Percentiles rank a stretch among this genome's conserved stretches.
These are phyloP conservation scores for Lactarius deliciosus DNA, from an alignment of 768 basidiomycete genomes.

Conservation along the genomic window DNA sequence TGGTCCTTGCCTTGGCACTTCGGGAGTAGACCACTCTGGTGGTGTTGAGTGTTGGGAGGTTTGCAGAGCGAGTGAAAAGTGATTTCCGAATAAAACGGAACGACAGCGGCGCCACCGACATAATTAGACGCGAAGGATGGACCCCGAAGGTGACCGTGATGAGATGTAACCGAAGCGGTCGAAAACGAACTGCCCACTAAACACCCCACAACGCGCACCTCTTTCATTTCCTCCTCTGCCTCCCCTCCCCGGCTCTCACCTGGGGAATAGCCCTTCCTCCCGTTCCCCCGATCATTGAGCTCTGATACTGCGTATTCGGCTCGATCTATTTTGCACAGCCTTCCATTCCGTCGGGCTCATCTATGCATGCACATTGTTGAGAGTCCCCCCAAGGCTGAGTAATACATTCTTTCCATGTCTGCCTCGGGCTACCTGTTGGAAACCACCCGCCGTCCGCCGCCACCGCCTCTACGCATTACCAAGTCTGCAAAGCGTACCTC, in stretches of 20 bases:
- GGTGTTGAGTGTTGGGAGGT: too few species aligned
- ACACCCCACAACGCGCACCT: constrained; percentile 17
- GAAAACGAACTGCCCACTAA: constrained; percentile 5
- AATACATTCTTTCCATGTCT: constrained; percentile 24
- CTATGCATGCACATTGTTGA: constrained; percentile 20
- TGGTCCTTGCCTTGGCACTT: background rate
- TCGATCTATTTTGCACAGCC: constrained; percentile 5
- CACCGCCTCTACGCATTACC: constrained; percentile 29
- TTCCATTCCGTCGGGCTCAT: constrained; percentile 4
- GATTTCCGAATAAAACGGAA: constrained; percentile 17
- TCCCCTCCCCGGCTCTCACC: constrained; percentile 1
- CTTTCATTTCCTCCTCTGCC: background rate
- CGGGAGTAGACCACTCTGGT: too few species aligned
- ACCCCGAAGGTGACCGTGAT: constrained; percentile 13
- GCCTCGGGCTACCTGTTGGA: constrained; percentile 26
- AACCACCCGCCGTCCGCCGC: constrained; percentile 29
- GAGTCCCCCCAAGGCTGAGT: constrained; percentile 1
- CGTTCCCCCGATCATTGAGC: background rate
- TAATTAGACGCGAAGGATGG: constrained; percentile 14
- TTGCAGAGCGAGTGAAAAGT: background rate
- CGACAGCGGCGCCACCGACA: constrained; percentile 16
- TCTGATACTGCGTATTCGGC: constrained; percentile 22
- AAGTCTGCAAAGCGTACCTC: constrained; percentile 23
- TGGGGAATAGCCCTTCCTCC: constrained; percentile 3
- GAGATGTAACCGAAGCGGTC: background rate